Conservation (phyloP, 306 rosid genomes). For the Quercus agrifolia region DNA sequence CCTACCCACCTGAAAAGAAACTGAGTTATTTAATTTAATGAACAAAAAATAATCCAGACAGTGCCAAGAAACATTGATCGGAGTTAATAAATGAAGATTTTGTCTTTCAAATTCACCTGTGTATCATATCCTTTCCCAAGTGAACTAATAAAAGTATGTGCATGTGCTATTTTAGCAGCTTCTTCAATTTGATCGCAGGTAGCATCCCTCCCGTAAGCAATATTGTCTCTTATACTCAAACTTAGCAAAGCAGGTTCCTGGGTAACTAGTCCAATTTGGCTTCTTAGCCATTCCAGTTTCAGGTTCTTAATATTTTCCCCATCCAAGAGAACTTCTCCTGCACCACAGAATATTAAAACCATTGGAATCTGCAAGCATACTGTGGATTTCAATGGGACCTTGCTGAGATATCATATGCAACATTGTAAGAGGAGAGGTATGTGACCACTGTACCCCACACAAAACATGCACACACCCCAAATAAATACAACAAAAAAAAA, state of each 20-base stretch:
- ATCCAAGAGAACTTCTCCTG: constrained; percentile 99
- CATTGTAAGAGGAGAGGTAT: neutral
- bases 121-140: constrained; percentile 82
- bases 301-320: constrained; percentile 95
- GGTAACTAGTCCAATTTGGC: constrained; percentile 96
- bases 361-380: constrained; percentile 16
- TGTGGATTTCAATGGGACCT: constrained; percentile 1
- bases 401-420: neutral
- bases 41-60: constrained; percentile 9
- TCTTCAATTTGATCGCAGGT: constrained; percentile 93
- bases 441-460: neutral
- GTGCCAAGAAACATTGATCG: constrained; percentile 2
- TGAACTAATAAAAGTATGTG: constrained; percentile 94
- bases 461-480: constrained; percentile 10
- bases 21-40: constrained; percentile 8
- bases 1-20: constrained; percentile 82
- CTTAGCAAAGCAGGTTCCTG: constrained; percentile 99
- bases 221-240: constrained; percentile 94
- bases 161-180: constrained; percentile 99
- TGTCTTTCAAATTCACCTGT: constrained; percentile 50
- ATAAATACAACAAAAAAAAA: neutral
- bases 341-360: constrained; percentile 38
- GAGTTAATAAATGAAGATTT: neutral
- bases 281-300: constrained; percentile 92
- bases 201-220: constrained; percentile 96